phyloP scores from a whole-genome alignment of 208 protist species.

The Histomonas meleagridis region DNA sequence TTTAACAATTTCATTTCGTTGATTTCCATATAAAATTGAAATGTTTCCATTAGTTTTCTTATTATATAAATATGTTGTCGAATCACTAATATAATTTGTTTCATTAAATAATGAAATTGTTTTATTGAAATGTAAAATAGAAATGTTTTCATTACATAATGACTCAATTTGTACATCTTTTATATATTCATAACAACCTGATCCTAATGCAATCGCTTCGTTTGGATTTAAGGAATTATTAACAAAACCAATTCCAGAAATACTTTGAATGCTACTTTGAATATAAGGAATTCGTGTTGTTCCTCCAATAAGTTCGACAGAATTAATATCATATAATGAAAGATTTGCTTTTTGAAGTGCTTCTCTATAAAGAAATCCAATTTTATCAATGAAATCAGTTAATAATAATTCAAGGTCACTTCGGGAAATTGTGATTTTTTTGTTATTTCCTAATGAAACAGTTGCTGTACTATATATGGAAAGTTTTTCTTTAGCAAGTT shows the following conservation, averaged over 20 bases:
- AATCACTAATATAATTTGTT: background rate
- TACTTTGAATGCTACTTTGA: background rate
- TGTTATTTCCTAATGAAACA: too few relatives aligned
- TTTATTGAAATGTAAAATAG: background rate
- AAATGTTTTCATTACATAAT: background rate
- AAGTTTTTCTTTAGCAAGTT: background rate
- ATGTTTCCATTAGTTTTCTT: background rate
- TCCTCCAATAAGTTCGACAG: slow-evolving; percentile 7
- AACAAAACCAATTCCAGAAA: background rate
- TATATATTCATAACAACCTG: background rate
- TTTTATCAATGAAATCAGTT: background rate
- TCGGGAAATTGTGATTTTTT: too few relatives aligned
- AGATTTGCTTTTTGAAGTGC: background rate
- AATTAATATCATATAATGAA: background rate
- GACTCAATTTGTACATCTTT: background rate
- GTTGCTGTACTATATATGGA: too few relatives aligned
- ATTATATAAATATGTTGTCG: background rate
- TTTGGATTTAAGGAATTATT: background rate
- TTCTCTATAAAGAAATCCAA: background rate
- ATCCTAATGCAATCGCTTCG: background rate
- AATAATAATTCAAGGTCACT: background rate
- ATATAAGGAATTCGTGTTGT: background rate
- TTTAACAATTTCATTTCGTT: background rate
- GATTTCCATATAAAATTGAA: background rate
- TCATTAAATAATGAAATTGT: background rate